phyloP scores from a whole-genome alignment of 2,329 filamentous ascomycete genomes.

The Hypocreales sp. region DNA sequence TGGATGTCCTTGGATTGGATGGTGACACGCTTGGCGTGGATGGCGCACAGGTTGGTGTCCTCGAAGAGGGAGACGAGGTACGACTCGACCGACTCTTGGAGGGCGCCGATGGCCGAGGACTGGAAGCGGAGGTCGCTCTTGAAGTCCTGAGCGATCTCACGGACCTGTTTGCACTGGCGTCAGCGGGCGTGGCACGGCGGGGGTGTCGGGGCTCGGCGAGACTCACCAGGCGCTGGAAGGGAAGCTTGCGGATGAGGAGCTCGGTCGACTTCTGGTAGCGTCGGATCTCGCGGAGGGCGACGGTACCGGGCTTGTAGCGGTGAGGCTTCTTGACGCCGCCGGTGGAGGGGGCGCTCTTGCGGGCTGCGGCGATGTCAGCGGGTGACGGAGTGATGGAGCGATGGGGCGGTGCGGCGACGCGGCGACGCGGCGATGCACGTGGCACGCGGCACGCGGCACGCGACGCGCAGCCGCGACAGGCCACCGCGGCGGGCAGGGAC shows the following conservation, averaged over 20 bases:
- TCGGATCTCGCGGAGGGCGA: conserved; percentile 96
- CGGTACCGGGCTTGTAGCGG: conserved; percentile 80
- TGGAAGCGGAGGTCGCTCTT: conserved; percentile 96
- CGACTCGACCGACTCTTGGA: conserved; percentile 97
- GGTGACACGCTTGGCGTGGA: conserved; percentile 98
- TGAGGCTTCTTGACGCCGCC: conserved; percentile 96
- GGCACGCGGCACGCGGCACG: too few species aligned
- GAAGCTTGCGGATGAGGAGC: conserved; percentile 90
- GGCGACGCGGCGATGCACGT: too few species aligned
- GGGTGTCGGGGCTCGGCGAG: too few species aligned
- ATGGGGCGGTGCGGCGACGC: too few species aligned
- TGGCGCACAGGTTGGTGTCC: conserved; percentile 96
- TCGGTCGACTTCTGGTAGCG: conserved; percentile 97
- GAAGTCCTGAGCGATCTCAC: conserved; percentile 93
- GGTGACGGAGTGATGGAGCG: not conserved
- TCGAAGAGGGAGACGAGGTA: conserved; percentile 98
- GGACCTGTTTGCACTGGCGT: too few species aligned
- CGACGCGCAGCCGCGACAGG: too few species aligned
- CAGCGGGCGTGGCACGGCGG: too few species aligned
- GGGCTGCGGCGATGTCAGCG: conserved; percentile 26
- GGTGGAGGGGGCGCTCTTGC: conserved; percentile 94
- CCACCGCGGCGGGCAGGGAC: too few species aligned
- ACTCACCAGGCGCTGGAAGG: conserved; percentile 83
- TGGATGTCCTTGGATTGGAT: conserved; percentile 98
- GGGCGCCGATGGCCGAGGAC: conserved; percentile 89